Evolutionary conservation across 352 stramenopile species (phyloP).

Genomic region (Pythium oligandrum): DNA sequence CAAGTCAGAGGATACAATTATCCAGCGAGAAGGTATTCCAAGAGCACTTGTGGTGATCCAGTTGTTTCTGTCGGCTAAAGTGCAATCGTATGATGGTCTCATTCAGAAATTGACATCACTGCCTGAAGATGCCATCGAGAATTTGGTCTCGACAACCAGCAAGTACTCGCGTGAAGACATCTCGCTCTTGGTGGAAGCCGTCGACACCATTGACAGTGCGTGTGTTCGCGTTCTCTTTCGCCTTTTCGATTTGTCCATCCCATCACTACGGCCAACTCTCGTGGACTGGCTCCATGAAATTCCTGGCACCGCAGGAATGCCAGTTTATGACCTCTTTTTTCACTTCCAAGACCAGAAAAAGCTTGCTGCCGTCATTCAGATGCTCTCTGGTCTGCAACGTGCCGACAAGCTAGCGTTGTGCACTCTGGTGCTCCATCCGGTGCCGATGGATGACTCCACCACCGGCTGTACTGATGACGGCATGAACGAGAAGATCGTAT

Average conservation of each 20-base stretch:
- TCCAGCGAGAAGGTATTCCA: no score
- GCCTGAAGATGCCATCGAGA: conserved; percentile 10
- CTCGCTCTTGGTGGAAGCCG: conserved; percentile 27
- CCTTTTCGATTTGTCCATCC: conserved; percentile 26
- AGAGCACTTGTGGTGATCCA: conserved; percentile 25
- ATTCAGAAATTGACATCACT: conserved; percentile 43
- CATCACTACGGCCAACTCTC: conserved; percentile 23
- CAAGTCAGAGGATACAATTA: no score
- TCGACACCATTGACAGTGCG: conserved; percentile 26
- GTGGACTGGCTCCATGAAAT: conserved; percentile 43
- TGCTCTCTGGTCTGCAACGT: conserved; percentile 28
- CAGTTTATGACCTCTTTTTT: conserved; percentile 42
- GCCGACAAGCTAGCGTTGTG: conserved; percentile 40
- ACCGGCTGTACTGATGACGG: no score
- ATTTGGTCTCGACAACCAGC: conserved; percentile 25
- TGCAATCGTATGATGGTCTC: conserved; percentile 30
- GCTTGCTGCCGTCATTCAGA: conserved; percentile 6
- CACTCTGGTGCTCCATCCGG: conserved; percentile 4
- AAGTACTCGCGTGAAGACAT: conserved; percentile 31
- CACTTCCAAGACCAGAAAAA: conserved; percentile 4
- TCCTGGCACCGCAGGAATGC: conserved; percentile 23
- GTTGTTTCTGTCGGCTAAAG: conserved; percentile 39
- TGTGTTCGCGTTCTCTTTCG: conserved; percentile 32
- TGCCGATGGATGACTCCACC: no score
- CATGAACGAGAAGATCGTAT: conserved; percentile 27